Evolutionary conservation across 1,139 yeast species (phyloP).

Genomic region (Taphrina communis): DNA sequence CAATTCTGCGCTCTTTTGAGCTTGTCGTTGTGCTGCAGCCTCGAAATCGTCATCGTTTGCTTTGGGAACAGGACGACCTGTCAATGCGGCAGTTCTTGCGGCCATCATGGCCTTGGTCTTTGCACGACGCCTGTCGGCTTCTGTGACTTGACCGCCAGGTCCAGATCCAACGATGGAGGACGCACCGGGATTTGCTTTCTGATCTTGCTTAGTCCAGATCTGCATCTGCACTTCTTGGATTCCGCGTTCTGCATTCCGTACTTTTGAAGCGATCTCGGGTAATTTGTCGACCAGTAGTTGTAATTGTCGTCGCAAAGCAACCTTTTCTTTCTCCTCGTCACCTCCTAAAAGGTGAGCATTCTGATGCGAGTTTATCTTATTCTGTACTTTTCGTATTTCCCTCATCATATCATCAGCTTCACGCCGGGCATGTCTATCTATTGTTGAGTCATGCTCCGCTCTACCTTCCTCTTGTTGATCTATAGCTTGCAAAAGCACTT

Average conservation of each 20-base stretch:
- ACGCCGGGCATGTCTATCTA: slow-evolving; percentile 56
- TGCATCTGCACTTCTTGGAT: slow-evolving; percentile 73
- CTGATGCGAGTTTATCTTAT: slow-evolving; percentile 54
- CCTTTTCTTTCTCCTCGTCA: slow-evolving; percentile 54
- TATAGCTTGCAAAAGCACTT: slow-evolving; percentile 70
- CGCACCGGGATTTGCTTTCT: slow-evolving; percentile 67
- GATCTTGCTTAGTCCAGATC: slow-evolving; percentile 61
- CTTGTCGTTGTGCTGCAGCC: slow-evolving; percentile 63
- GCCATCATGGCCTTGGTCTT: slow-evolving; percentile 76
- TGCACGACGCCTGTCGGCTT: slow-evolving; percentile 76
- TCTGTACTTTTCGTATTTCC: slow-evolving; percentile 64
- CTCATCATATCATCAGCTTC: slow-evolving; percentile 70
- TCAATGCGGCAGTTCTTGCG: slow-evolving; percentile 88
- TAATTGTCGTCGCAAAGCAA: slow-evolving; percentile 59
- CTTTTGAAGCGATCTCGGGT: slow-evolving; percentile 69
- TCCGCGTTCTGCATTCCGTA: slow-evolving; percentile 67
- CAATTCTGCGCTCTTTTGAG: slow-evolving; percentile 62
- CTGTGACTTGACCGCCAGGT: slow-evolving; percentile 81
- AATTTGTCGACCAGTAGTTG: slow-evolving; percentile 68
- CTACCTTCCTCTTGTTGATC: slow-evolving; percentile 70
- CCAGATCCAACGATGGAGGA: slow-evolving; percentile 78
- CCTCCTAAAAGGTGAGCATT: slow-evolving; percentile 44
- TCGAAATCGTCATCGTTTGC: slow-evolving; percentile 57
- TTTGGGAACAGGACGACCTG: slow-evolving; percentile 69
- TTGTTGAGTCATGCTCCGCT: slow-evolving; percentile 54